These are phyloP conservation scores for Rhizophagus prolifer DNA, from an alignment of 192 early-diverging fungal genomes.

Conservation along the genomic window DNA sequence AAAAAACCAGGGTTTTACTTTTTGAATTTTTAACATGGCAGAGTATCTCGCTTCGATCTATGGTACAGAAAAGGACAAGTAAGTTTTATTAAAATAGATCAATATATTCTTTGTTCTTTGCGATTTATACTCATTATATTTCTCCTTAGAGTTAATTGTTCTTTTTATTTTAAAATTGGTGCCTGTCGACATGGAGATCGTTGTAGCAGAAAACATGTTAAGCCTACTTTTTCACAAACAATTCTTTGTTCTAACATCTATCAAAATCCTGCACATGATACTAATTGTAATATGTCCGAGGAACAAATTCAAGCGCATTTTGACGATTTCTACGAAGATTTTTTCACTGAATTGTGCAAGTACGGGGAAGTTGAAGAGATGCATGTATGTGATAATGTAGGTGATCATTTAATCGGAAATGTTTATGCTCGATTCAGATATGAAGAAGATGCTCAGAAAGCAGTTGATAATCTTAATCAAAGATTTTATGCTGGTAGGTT, in stretches of 20 bases:
- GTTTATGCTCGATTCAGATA: slow-evolving; percentile 90
- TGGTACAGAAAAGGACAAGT: slow-evolving; percentile 98
- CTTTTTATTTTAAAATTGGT: slow-evolving; percentile 99
- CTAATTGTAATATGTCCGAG: slow-evolving; percentile 61
- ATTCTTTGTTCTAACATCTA: slow-evolving; percentile 94
- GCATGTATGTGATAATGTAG: slow-evolving; percentile 97
- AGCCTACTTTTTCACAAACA: slow-evolving; percentile 95
- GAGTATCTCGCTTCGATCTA: slow-evolving; percentile 88
- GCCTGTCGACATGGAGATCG: slow-evolving; percentile 97
- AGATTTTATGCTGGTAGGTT: slow-evolving; percentile 83
- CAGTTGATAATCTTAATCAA: slow-evolving; percentile 89
- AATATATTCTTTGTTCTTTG: not conserved
- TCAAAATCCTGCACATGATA: slow-evolving; percentile 83
- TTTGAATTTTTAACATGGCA: slow-evolving; percentile 53
- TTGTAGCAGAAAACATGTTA: slow-evolving; percentile 95
- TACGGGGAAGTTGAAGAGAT: slow-evolving; percentile 97
- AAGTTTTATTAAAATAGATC: slow-evolving; percentile 28
- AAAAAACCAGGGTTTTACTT: no score
- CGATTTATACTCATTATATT: not conserved
- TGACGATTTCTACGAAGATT: slow-evolving; percentile 95
- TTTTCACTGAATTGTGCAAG: slow-evolving; percentile 93
- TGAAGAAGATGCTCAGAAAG: slow-evolving; percentile 92
- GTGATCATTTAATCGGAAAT: slow-evolving; percentile 97
- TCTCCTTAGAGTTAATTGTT: slow-evolving; percentile 79
- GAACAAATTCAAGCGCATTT: slow-evolving; percentile 83